Evolutionary conservation across 2,329 filamentous ascomycete genomes (phyloP).

Genomic region (Monosporascus sp.): DNA sequence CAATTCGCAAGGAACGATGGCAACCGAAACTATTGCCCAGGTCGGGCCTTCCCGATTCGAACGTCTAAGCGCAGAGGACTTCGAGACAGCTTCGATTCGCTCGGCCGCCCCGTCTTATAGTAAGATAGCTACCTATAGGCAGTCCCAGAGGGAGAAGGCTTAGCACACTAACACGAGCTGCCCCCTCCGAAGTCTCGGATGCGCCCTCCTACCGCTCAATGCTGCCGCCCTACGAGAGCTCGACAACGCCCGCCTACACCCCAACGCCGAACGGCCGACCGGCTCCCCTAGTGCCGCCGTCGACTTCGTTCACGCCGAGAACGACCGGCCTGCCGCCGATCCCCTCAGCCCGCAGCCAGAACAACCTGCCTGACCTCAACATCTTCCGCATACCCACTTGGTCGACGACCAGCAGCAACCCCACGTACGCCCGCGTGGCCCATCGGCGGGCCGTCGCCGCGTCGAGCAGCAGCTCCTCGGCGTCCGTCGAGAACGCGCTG

Average conservation of each 20-base stretch:
- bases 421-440: slow-evolving; percentile 59
- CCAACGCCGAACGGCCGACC: slow-evolving; percentile 27
- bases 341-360: slow-evolving; percentile 31
- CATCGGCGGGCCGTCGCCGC: slow-evolving; percentile 44
- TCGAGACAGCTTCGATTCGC: slow-evolving; percentile 61
- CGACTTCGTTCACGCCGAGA: slow-evolving; percentile 19
- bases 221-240: slow-evolving; percentile 38
- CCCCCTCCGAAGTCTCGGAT: slow-evolving; percentile 46
- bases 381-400: slow-evolving; percentile 55
- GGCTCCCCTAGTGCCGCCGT: slow-evolving; percentile 30
- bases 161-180: slow-evolving; percentile 11
- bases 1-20: slow-evolving; percentile 10
- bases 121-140: slow-evolving; percentile 29
- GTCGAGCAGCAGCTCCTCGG: slow-evolving; percentile 13
- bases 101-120: slow-evolving; percentile 65
- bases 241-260: slow-evolving; percentile 42
- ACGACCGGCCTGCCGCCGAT: slow-evolving; percentile 47
- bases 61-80: slow-evolving; percentile 44
- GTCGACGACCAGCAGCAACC: slow-evolving; percentile 49
- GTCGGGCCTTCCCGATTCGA: slow-evolving; percentile 16
- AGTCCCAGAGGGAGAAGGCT: background rate
- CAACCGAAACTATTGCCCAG: slow-evolving; percentile 20
- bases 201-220: slow-evolving; percentile 59
- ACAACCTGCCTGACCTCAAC: slow-evolving; percentile 37
- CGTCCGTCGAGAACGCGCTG: slow-evolving; percentile 18